A percentile compares a stretch with the other conserved stretches of the same genome.
phyloP scores from a whole-genome alignment of 208 protist species.

The Acanthamoeba triangularis region DNA sequence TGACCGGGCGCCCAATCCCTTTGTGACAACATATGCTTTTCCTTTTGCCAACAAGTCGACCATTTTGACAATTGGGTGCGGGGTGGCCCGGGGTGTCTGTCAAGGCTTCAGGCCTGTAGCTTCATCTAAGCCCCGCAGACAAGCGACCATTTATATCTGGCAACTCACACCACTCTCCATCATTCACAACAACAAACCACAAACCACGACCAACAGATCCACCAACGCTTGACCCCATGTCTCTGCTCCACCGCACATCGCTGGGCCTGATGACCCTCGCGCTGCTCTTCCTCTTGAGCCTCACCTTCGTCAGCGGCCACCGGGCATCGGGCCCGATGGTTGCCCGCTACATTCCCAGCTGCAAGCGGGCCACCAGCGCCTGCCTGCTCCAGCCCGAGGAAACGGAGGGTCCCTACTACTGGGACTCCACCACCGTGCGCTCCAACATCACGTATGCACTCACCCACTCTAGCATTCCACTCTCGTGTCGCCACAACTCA shows the following conservation, averaged over 20 bases:
- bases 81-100: no score
- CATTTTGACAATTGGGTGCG: no score
- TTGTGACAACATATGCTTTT: no score
- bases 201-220: no score
- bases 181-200: no score
- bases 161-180: no score
- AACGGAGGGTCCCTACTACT: conserved; percentile 4
- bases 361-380: background rate
- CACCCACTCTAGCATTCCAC: background rate
- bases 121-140: no score
- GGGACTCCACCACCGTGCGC: background rate
- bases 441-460: background rate
- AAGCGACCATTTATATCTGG: no score
- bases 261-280: background rate
- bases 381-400: conserved; percentile 24
- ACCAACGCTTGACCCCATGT: background rate
- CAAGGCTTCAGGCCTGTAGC: no score
- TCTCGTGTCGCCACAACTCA: background rate
- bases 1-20: no score
- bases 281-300: background rate
- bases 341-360: background rate
- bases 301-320: background rate
- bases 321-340: background rate
- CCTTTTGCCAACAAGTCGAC: no score
- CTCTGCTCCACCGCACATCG: background rate